These are phyloP conservation scores for Pyrrhoderma lamaoense DNA, from an alignment of 1,284 basidiomycete species.

Conservation along the genomic window DNA sequence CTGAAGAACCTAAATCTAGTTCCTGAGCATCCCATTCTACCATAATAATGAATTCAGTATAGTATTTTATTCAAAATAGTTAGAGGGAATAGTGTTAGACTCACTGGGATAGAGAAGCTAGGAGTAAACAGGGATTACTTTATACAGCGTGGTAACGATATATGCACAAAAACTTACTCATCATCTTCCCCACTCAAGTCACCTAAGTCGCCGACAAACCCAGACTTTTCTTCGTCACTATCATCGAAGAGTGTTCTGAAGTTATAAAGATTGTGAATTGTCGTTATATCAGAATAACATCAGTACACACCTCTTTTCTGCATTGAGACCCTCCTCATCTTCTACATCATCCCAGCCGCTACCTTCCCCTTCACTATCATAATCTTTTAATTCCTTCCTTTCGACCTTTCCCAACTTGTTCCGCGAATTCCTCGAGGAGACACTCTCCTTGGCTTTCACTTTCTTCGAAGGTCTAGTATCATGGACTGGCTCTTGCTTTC, in stretches of 20 bases:
- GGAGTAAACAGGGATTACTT: background rate
- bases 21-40: constrained; percentile 44
- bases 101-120: constrained; percentile 11
- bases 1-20: constrained; percentile 52
- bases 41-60: no score
- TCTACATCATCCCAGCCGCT: constrained; percentile 63
- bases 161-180: constrained; percentile 22
- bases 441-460: constrained; percentile 26
- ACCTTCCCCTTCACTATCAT: constrained; percentile 26
- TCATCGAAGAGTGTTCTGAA: constrained; percentile 42
- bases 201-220: constrained; percentile 38
- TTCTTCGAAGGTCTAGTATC: constrained; percentile 49
- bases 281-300: no score
- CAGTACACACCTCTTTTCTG: constrained; percentile 37
- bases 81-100: background rate
- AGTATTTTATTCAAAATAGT: background rate
- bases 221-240: constrained; percentile 43
- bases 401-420: constrained; percentile 23
- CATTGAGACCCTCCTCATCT: constrained; percentile 37
- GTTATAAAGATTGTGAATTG: constrained; percentile 6
- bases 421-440: constrained; percentile 22
- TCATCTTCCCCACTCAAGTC: constrained; percentile 41
- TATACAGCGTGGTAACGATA: constrained; percentile 3
- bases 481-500: constrained; percentile 46
- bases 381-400: constrained; percentile 26